Evolutionary conservation across 495 filamentous ascomycete genomes (phyloP).

Genomic region (Xanthoparmelia taractica): DNA sequence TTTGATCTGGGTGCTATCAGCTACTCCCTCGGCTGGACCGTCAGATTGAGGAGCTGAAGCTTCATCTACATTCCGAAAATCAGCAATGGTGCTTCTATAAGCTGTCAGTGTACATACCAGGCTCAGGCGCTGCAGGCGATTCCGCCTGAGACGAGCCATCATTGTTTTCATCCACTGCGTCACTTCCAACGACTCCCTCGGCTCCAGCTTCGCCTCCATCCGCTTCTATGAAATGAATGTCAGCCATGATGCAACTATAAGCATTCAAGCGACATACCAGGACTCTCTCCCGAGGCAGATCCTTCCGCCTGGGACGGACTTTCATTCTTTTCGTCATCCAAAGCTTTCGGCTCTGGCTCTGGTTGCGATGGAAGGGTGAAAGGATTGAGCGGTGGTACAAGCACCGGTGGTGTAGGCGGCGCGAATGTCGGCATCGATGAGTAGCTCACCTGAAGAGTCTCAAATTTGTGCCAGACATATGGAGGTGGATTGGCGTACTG

Average conservation of each 20-base stretch:
- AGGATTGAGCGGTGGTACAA: slow-evolving; percentile 2
- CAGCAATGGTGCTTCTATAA: not conserved
- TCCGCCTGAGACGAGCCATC: not conserved
- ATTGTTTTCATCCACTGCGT: slow-evolving; percentile 3
- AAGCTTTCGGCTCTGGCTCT: slow-evolving; percentile 6
- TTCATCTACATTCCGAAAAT: slow-evolving; percentile 3
- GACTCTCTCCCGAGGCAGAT: not conserved
- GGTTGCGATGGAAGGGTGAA: not conserved
- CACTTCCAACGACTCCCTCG: no score
- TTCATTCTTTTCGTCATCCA: not conserved
- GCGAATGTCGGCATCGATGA: slow-evolving; percentile 1
- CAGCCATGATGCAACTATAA: no score
- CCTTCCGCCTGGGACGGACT: slow-evolving; percentile 1
- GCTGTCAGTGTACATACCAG: slow-evolving; percentile 2
- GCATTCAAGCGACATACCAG: no score
- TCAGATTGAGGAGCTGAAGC: not conserved
- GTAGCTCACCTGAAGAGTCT: slow-evolving; percentile 4
- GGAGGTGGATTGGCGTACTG: not conserved
- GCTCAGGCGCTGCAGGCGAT: not conserved
- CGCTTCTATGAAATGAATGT: no score
- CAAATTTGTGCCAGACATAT: slow-evolving; percentile 11
- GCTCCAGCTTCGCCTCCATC: no score
- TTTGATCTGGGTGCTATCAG: not conserved
- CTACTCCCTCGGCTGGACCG: slow-evolving; percentile 1
- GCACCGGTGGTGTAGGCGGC: slow-evolving; percentile 7